Evolutionary conservation across 305 asterid species (phyloP), one percentile per base, ranked within the genome.

Genomic region (Petunia hybrid): DNA sequence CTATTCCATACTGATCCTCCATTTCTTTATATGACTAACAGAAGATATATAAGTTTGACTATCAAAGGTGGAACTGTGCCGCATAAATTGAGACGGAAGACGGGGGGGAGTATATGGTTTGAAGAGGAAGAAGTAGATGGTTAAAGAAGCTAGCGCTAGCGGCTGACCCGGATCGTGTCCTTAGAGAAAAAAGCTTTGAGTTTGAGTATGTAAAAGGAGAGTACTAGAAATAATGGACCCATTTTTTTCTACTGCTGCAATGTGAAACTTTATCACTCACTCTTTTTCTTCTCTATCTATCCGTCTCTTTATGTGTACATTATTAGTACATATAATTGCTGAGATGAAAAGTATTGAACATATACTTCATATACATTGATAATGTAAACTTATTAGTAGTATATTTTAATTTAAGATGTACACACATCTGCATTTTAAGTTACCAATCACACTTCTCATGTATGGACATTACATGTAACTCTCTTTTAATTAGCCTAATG

Each of bases 1-100:
- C 83, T 77, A 89, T 84, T 68, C 90, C 91, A 79, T 84, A 85
- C 16, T 87, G 83, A 42, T 87, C 89, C 48, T 87, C 91, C 91
- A 89, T 88, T 76, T 43, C 38, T 42, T 48, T 40, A 36, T 12
- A 8, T 12, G 12, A 0, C 12, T 7, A 39, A 57, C 8, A 13
- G 57, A 41, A 13, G 14, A 22, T 22, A 22, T 22, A 22, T 22
- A 22, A 22, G 31, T 22, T 22, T 22, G 31, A 22, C 31, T 22
- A 22, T 22, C 31, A 22, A 22, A 77, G 38, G 60, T 8, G 31
- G 10, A 40, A 41, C 53, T 14, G 3, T 2, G 57, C 13, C 43
- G 36, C 60, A 55, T 7, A 14, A 55, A 7, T 55, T 14, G 14
- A 55, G 60, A 7, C 1, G 60, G 14, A 4, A 55, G 60, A 14